Evolutionary conservation across 176 grass and related monocot genomes (phyloP).

Genomic region (Bolboschoenus planiculmis): DNA sequence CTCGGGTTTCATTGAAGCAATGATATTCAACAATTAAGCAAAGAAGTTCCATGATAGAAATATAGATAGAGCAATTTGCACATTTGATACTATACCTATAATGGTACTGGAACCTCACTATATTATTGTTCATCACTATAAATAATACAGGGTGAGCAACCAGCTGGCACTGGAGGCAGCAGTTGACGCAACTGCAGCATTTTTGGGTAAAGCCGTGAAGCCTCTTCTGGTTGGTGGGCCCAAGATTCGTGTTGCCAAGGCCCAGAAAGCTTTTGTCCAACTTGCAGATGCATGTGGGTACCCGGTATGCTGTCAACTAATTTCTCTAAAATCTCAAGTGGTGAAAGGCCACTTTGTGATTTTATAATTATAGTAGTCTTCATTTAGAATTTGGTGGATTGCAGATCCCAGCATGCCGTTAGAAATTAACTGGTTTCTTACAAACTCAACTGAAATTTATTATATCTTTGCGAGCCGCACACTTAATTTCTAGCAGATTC

Average conservation of each 20-base stretch:
- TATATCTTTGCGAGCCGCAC: not conserved
- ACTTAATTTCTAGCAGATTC: not conserved
- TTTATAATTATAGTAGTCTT: not conserved
- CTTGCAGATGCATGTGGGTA: constrained; percentile 45
- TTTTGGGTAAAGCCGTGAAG: constrained; percentile 65
- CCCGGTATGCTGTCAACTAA: constrained; percentile 22
- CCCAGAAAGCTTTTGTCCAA: constrained; percentile 37
- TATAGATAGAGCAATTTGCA: not conserved
- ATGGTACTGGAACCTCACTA: not conserved
- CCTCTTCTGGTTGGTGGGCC: constrained; percentile 60
- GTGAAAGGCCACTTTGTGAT: not conserved
- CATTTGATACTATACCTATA: not conserved
- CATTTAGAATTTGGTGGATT: not conserved
- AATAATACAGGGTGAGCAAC: constrained; percentile 55
- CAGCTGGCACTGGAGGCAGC: constrained; percentile 47
- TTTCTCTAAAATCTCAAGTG: not conserved
- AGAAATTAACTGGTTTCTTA: not conserved
- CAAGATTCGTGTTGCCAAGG: constrained; percentile 56
- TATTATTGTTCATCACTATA: not conserved
- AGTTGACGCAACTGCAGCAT: constrained; percentile 36
- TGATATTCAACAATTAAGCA: not conserved
- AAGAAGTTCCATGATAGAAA: not conserved
- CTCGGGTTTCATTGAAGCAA: not conserved
- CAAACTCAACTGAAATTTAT: not conserved
- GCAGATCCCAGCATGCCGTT: not conserved